Conservation (phyloP, 768 basidiomycete genomes). For the Phylloporus sp. region DNA sequence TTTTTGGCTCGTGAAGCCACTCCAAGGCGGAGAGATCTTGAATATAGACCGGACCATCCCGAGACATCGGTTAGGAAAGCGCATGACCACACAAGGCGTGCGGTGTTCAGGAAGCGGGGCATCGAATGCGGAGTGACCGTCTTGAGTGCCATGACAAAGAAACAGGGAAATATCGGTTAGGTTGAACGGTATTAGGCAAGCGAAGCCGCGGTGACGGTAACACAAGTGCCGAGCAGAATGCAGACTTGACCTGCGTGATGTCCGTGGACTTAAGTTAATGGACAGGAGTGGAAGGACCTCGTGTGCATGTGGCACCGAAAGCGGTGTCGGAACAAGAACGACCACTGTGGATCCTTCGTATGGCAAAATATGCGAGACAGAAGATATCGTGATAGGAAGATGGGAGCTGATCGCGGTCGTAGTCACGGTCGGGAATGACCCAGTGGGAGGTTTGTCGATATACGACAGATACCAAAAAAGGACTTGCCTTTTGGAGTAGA, state of each 20-base stretch:
- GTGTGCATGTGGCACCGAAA: conserved; percentile 33
- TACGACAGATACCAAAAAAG: conserved; percentile 16
- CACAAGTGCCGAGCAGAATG: conserved; percentile 31
- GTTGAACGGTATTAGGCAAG: conserved; percentile 27
- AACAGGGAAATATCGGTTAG: conserved; percentile 31
- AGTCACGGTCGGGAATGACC: background rate
- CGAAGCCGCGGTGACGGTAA: conserved; percentile 36
- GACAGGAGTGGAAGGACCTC: conserved; percentile 33
- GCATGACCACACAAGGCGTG: conserved; percentile 1
- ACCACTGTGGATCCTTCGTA: conserved; percentile 19
- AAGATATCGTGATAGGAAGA: conserved; percentile 7
- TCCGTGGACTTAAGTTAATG: conserved; percentile 39
- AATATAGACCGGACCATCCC: conserved; percentile 12
- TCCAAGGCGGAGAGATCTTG: conserved; percentile 14
- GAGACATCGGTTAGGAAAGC: conserved; percentile 16
- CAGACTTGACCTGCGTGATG: conserved; percentile 28
- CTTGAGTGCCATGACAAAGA: conserved; percentile 28
- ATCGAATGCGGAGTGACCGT: conserved; percentile 23
- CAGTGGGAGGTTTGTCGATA: conserved; percentile 1
- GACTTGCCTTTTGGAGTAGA: conserved; percentile 25
- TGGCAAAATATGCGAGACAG: conserved; percentile 8
- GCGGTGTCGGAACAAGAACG: conserved; percentile 26
- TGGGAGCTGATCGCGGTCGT: conserved; percentile 12
- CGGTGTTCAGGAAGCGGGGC: conserved; percentile 20
- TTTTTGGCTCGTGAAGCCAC: conserved; percentile 21